phyloP scores from a whole-genome alignment of 768 basidiomycete genomes.

The Suillus placidus region DNA sequence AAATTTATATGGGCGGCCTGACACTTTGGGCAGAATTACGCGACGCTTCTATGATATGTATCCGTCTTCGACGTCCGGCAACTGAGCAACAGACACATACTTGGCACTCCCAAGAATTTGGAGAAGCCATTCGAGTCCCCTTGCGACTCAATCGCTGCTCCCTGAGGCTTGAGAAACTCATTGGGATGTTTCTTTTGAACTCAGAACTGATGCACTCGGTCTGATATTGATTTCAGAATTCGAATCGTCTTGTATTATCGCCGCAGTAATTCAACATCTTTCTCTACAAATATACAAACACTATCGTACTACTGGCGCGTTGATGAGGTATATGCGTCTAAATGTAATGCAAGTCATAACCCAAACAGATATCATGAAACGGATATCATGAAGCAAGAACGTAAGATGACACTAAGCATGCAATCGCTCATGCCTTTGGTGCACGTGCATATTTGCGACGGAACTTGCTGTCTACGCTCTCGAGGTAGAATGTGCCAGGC shows the following conservation, averaged over 20 bases:
- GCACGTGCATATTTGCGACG: conserved; percentile 79
- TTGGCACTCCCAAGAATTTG: too few species aligned
- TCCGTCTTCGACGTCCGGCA: not conserved
- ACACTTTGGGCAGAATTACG: not conserved
- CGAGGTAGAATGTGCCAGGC: conserved; percentile 93
- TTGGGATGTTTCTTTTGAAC: too few species aligned
- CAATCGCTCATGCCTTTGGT: conserved; percentile 28
- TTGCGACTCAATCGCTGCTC: too few species aligned
- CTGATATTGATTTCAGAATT: not conserved
- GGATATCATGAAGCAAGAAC: conserved; percentile 3
- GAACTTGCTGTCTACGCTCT: conserved; percentile 87
- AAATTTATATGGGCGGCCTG: not conserved
- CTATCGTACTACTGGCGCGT: conserved; percentile 1
- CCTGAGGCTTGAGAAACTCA: too few species aligned
- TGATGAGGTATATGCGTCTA: conserved; percentile 10
- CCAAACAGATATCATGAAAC: not conserved
- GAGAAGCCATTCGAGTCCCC: too few species aligned
- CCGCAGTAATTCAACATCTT: not conserved
- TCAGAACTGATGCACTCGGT: not conserved
- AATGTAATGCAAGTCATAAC: conserved; percentile 3
- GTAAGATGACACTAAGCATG: not conserved
- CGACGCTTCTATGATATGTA: not conserved
- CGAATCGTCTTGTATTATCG: conserved; percentile 1
- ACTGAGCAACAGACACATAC: not conserved
- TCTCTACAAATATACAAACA: not conserved